A percentile compares a stretch with the other conserved stretches of the same genome.
phyloP scores from a whole-genome alignment of 2,329 filamentous ascomycete genomes.

The Coniochaeta hoffmannii region DNA sequence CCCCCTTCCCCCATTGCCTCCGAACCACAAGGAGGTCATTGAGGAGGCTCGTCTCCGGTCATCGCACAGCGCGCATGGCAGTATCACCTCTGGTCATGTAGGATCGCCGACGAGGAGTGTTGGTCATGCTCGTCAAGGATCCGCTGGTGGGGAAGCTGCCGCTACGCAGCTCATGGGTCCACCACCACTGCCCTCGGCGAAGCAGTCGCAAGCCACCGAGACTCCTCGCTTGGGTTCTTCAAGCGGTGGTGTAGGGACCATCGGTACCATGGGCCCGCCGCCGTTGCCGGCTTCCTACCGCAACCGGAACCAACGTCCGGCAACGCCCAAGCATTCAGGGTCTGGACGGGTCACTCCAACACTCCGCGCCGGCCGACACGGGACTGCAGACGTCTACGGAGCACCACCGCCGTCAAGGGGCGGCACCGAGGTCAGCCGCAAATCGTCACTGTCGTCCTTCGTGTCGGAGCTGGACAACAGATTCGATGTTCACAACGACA shows the following conservation, averaged over 20 bases:
- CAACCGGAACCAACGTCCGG: constrained; percentile 40
- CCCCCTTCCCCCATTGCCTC: constrained; percentile 62
- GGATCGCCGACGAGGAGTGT: constrained; percentile 53
- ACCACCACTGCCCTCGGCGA: constrained; percentile 28
- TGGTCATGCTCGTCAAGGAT: background rate
- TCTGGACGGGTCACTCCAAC: constrained; percentile 50
- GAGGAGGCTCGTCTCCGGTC: constrained; percentile 64
- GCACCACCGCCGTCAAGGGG: constrained; percentile 38
- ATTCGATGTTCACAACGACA: constrained; percentile 67
- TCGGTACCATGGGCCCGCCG: constrained; percentile 71
- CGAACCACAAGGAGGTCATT: constrained; percentile 78
- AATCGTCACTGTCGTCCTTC: constrained; percentile 91
- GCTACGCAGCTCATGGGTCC: constrained; percentile 1
- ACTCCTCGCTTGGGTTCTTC: constrained; percentile 59
- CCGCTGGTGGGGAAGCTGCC: background rate
- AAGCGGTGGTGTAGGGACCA: constrained; percentile 25
- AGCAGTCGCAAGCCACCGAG: constrained; percentile 69
- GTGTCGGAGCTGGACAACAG: constrained; percentile 86
- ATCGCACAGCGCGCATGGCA: constrained; percentile 29
- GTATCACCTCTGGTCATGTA: constrained; percentile 44
- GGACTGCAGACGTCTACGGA: constrained; percentile 30
- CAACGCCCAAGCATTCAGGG: constrained; percentile 50
- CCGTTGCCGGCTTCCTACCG: constrained; percentile 64
- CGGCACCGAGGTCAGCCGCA: constrained; percentile 40
- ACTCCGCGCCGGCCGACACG: constrained; percentile 42